phyloP scores from a whole-genome alignment of 805 yeast species.

The Saturnispora ahearnii region DNA sequence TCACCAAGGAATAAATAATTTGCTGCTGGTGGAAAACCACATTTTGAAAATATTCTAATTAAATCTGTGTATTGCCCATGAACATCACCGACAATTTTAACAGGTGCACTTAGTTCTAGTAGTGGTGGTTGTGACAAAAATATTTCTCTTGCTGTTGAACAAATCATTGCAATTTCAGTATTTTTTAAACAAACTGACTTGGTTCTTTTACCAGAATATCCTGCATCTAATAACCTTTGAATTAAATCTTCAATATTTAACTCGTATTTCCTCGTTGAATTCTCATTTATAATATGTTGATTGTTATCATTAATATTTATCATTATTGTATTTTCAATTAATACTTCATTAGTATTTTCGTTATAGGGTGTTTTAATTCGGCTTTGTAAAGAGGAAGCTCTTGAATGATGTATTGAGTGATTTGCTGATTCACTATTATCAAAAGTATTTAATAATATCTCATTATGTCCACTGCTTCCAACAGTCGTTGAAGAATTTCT shows the following conservation, averaged over 20 bases:
- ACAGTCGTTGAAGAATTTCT: constrained; percentile 12
- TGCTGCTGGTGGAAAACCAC: constrained; percentile 94
- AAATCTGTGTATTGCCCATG: constrained; percentile 95
- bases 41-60: constrained; percentile 82
- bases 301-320: background rate
- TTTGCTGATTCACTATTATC: constrained; percentile 7
- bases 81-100: constrained; percentile 85
- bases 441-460: constrained; percentile 2
- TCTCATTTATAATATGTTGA: constrained; percentile 1
- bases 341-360: background rate
- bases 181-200: constrained; percentile 82
- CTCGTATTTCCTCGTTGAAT: constrained; percentile 8
- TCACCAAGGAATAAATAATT: constrained; percentile 92
- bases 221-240: constrained; percentile 88
- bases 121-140: constrained; percentile 85
- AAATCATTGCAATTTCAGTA: constrained; percentile 79
- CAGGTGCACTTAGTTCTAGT: constrained; percentile 79
- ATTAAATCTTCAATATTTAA: constrained; percentile 74
- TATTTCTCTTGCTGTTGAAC: constrained; percentile 81
- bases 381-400: constrained; percentile 6
- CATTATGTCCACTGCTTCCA: background rate
- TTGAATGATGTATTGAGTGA: constrained; percentile 5
- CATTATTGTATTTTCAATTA: background rate
- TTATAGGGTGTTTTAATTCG: constrained; percentile 11
- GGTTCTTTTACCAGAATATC: constrained; percentile 90